Conservation (phyloP, 768 basidiomycete genomes). For the Harrya chromipes region DNA sequence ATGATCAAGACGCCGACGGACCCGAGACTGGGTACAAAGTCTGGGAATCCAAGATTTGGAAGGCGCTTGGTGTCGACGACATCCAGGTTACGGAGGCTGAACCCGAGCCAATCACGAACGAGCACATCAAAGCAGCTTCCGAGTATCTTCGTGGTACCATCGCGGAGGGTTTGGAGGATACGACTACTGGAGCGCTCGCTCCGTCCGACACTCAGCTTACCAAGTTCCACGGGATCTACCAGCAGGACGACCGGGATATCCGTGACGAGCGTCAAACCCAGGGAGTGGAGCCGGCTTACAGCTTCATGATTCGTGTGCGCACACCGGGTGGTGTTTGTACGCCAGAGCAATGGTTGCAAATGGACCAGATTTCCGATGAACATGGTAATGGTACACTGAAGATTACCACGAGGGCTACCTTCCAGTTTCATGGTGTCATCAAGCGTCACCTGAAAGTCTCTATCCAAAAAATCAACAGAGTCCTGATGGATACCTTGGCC, state of each 20-base stretch:
- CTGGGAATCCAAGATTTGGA: constrained; percentile 96
- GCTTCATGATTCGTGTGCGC: constrained; percentile 98
- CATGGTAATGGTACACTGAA: constrained; percentile 94
- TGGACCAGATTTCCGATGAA: constrained; percentile 96
- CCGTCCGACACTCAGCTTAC: constrained; percentile 91
- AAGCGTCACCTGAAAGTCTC: constrained; percentile 95
- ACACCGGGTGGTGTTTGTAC: constrained; percentile 95
- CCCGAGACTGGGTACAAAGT: constrained; percentile 92
- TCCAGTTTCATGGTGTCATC: constrained; percentile 99
- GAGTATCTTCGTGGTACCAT: constrained; percentile 95
- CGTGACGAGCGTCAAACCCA: constrained; percentile 92
- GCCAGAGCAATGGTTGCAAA: constrained; percentile 89
- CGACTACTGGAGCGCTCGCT: constrained; percentile 85
- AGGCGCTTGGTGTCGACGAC: constrained; percentile 86
- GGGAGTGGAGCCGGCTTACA: constrained; percentile 92
- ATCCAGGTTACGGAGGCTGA: constrained; percentile 89
- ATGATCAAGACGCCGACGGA: constrained; percentile 97
- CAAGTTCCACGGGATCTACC: constrained; percentile 97
- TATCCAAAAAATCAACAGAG: constrained; percentile 93
- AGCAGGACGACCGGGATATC: constrained; percentile 98
- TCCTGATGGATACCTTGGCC: constrained; percentile 89
- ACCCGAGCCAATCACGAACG: constrained; percentile 97
- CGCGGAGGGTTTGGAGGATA: constrained; percentile 83
- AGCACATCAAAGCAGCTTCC: constrained; percentile 98
- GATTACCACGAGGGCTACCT: constrained; percentile 95